phyloP scores from a whole-genome alignment of 2,329 filamentous ascomycete species.

The Xylariaceae sp. region DNA sequence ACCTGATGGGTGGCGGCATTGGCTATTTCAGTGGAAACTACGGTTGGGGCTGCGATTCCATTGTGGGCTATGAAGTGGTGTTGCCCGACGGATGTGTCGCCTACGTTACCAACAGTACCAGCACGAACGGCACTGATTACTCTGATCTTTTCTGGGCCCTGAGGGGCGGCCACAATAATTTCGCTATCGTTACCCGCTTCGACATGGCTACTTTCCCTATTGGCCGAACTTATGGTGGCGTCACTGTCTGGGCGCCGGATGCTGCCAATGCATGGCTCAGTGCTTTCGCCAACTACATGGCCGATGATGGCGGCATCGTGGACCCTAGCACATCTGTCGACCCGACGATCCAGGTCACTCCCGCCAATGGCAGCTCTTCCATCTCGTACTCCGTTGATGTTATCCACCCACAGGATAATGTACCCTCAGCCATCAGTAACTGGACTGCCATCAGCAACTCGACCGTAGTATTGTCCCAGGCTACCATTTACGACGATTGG shows the following conservation, averaged over 20 bases:
- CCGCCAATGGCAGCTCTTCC: constrained; percentile 7
- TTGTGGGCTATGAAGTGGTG: constrained; percentile 38
- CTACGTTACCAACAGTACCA: constrained; percentile 27
- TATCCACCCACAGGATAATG: not conserved
- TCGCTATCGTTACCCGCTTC: constrained; percentile 34
- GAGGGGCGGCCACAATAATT: constrained; percentile 42
- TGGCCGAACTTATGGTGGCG: constrained; percentile 7
- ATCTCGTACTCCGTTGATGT: no score
- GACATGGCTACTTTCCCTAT: constrained; percentile 24
- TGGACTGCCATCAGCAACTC: constrained; percentile 10
- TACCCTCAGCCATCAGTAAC: constrained; percentile 12
- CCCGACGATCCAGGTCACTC: constrained; percentile 8
- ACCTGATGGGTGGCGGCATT: constrained; percentile 22
- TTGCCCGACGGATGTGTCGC: constrained; percentile 26
- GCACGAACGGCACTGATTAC: constrained; percentile 5
- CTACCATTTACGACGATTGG: not conserved
- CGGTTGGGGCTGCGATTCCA: constrained; percentile 37
- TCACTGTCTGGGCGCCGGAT: constrained; percentile 5
- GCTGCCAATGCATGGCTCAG: constrained; percentile 4
- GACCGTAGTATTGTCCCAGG: not conserved
- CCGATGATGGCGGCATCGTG: constrained; percentile 14
- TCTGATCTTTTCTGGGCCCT: constrained; percentile 40
- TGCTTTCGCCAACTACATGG: constrained; percentile 12
- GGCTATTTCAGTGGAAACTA: constrained; percentile 10
- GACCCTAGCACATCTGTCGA: constrained; percentile 14